These are phyloP conservation scores for Aspergillus steynii DNA, from an alignment of 495 filamentous ascomycete species.

Conservation along the genomic window DNA sequence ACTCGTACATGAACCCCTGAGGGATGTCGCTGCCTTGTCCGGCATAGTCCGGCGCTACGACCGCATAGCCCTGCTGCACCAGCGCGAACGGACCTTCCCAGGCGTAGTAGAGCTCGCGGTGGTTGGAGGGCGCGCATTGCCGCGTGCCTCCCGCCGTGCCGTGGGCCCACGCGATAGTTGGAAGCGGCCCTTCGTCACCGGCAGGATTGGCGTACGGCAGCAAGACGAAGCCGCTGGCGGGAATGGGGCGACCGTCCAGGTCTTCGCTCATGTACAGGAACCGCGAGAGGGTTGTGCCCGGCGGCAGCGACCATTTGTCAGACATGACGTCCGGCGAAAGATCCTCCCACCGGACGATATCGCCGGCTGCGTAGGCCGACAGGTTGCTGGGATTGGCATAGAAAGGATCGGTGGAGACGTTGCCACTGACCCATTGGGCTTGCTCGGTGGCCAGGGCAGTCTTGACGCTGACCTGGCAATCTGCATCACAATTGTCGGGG, in stretches of 20 bases:
- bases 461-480: slow-evolving; percentile 2
- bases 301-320: background rate
- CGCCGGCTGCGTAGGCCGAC: slow-evolving; percentile 1
- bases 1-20: slow-evolving; percentile 6
- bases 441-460: slow-evolving; percentile 4
- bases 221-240: slow-evolving; percentile 7
- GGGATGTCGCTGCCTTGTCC: slow-evolving; percentile 7
- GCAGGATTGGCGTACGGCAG: background rate
- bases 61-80: slow-evolving; percentile 10
- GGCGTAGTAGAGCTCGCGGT: slow-evolving; percentile 4
- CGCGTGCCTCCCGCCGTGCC: slow-evolving; percentile 9
- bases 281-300: slow-evolving; percentile 3
- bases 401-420: slow-evolving; percentile 6
- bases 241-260: slow-evolving; percentile 2
- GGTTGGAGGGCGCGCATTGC: slow-evolving; percentile 12
- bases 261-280: slow-evolving; percentile 11
- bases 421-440: background rate
- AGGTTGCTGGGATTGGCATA: slow-evolving; percentile 5
- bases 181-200: background rate
- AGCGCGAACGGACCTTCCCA: slow-evolving; percentile 5
- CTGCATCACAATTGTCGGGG: slow-evolving; percentile 1
- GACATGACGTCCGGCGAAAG: background rate
- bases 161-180: slow-evolving; percentile 9
- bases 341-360: slow-evolving; percentile 10
- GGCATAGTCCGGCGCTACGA: slow-evolving; percentile 14